Conservation (phyloP, 805 yeast species). For the Wickerhamiella hasegawae region DNA sequence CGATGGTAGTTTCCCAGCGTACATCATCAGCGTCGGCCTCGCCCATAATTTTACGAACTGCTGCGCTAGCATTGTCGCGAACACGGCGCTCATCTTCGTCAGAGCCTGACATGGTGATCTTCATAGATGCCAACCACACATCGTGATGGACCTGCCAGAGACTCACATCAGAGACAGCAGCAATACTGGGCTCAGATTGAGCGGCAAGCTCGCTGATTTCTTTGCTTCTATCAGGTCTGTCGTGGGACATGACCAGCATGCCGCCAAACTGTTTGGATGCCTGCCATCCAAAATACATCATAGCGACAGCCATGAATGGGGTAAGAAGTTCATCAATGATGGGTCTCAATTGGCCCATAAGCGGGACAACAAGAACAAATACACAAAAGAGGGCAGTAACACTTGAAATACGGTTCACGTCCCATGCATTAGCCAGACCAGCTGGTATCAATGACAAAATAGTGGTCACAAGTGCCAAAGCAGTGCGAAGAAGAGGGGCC, state of each 20-base stretch:
- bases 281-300: slow-evolving; percentile 27
- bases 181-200: slow-evolving; percentile 16
- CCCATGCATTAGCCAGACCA: slow-evolving; percentile 2
- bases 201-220: slow-evolving; percentile 17
- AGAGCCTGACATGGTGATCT: slow-evolving; percentile 21
- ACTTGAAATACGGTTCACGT: slow-evolving; percentile 14
- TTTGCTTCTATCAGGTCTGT: slow-evolving; percentile 22
- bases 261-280: slow-evolving; percentile 26
- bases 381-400: slow-evolving; percentile 20
- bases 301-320: slow-evolving; percentile 24
- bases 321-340: slow-evolving; percentile 22
- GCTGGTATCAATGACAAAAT: neutral
- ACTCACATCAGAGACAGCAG: slow-evolving; percentile 18
- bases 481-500: neutral
- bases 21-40: slow-evolving; percentile 14
- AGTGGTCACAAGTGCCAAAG: neutral
- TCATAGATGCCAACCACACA: slow-evolving; percentile 26
- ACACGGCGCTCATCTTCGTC: slow-evolving; percentile 20
- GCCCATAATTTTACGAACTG: slow-evolving; percentile 15
- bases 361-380: slow-evolving; percentile 19
- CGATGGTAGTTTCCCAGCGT: slow-evolving; percentile 25
- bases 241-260: slow-evolving; percentile 29
- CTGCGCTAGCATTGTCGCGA: slow-evolving; percentile 18
- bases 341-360: slow-evolving; percentile 13
- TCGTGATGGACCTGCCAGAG: slow-evolving; percentile 31